A percentile compares a stretch with the other conserved stretches of the same genome.
Conservation (phyloP, 2,329 filamentous ascomycete genomes). For the Fusarium sublunatum region DNA sequence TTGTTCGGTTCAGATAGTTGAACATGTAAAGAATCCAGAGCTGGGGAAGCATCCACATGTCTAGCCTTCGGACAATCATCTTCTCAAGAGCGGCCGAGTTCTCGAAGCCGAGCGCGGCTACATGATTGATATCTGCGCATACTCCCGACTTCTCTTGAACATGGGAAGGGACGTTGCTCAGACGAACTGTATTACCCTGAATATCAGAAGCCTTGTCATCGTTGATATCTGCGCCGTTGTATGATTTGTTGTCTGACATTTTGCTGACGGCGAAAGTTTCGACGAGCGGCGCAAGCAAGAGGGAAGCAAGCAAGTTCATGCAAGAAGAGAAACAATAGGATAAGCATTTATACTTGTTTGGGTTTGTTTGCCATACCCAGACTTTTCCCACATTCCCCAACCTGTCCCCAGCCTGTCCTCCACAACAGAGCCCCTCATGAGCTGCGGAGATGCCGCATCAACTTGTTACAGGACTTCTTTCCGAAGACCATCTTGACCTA, state of each 20-base stretch:
- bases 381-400: no score
- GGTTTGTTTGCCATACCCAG: no score
- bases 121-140: conserved; percentile 25
- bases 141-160: conserved; percentile 23
- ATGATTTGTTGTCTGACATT: no score
- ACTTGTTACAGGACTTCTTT: not conserved
- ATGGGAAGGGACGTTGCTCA: conserved; percentile 10
- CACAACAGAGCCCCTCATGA: conserved; percentile 20
- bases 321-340: no score
- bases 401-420: not conserved
- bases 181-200: not conserved
- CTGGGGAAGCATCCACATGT: conserved; percentile 35
- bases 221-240: no score
- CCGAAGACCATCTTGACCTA: conserved; percentile 9
- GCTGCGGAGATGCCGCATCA: conserved; percentile 19
- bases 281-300: no score
- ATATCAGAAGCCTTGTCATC: no score
- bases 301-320: no score
- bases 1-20: conserved; percentile 37
- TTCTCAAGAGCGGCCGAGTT: conserved; percentile 27
- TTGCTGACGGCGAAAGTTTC: no score
- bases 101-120: conserved; percentile 23
- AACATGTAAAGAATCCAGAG: conserved; percentile 42
- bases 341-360: no score
- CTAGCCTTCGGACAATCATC: conserved; percentile 32